These are phyloP conservation scores for Cyclostephanos invisitatus DNA, from an alignment of 108 stramenopile genomes.

Conservation along the genomic window DNA sequence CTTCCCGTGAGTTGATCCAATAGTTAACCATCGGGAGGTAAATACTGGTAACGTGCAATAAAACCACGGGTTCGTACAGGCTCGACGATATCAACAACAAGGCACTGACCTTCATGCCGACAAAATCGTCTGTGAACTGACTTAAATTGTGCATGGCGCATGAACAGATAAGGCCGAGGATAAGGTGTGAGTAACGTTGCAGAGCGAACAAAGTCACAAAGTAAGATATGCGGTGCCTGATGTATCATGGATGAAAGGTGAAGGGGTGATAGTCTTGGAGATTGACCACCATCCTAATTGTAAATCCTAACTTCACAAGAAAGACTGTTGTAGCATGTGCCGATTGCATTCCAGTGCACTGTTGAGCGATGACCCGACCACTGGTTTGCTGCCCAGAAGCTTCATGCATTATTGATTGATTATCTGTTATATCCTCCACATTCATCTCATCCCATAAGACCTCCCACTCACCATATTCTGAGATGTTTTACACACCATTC, in stretches of 20 bases:
- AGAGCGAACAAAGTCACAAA: not conserved
- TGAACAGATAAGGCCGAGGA: not conserved
- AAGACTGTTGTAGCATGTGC: constrained; percentile 36
- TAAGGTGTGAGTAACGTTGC: not conserved
- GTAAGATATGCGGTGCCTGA: not conserved
- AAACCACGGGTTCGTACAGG: constrained; percentile 20
- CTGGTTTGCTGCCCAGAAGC: constrained; percentile 54
- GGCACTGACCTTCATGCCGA: not conserved
- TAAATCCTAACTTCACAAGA: constrained; percentile 24
- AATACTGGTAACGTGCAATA: constrained; percentile 53
- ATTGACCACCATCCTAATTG: constrained; percentile 7
- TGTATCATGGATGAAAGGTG: constrained; percentile 30
- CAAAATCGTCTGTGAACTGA: not conserved
- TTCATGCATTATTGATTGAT: constrained; percentile 23
- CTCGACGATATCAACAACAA: not conserved
- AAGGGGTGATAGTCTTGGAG: constrained; percentile 7
- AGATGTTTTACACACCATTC: not conserved
- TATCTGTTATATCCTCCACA: not conserved
- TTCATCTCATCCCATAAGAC: not conserved
- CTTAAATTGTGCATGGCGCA: not conserved
- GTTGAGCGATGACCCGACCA: constrained; percentile 56
- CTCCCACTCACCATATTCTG: constrained; percentile 5
- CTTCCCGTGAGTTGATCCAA: constrained; percentile 51
- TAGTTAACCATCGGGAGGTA: constrained; percentile 14
- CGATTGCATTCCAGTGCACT: constrained; percentile 55